Evolutionary conservation across 1,139 yeast species (phyloP), one percentile per base, ranked within the genome.

Genomic region (Candida glucosophila): DNA sequence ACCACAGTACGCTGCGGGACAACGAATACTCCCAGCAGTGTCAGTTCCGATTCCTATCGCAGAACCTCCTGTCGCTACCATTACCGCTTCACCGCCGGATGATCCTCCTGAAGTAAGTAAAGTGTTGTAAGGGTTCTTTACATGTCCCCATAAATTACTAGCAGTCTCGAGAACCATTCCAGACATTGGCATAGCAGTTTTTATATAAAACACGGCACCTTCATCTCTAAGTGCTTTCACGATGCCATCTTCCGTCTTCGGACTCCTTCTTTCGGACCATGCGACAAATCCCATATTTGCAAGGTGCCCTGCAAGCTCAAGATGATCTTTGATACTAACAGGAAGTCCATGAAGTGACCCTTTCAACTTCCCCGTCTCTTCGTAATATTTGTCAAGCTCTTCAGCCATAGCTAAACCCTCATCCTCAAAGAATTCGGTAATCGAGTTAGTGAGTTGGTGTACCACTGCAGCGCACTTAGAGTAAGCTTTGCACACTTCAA

Each of bases 341-440:
- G 86, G 86, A 30, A 79, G 52, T 3, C 88, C 90, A 27, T 79
- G 83, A 17, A 78, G 49, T 5, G 78, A 77, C 10, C 81, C 80
- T 9, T 55, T 30, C 0, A 55, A 33, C 25, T 54, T 44, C 9
- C 66, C 67, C n/a, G 48, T 46, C 20, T 41, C 31, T 4, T 34
- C 34, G 32, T 40, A 49, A 25, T 44, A 47, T 7, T 47, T 52
- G 36, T 74, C 80, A 8, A 62, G 44, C 15, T 41, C 39, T 22
- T 46, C 32, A 5, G 72, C 72, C 30, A 39, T 24, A 7, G 32
- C 38, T 5, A 44, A 25, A 2, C 47, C 55, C 19, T 34, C 27
- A 7, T 52, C 59, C 30, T 54, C 48, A 31, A 56, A 55, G 9
- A 62, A 47, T 25, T 60, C 65, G 12, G 47, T 34, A 17, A 52